These are phyloP conservation scores for Aspergillus proliferans DNA, from an alignment of 2,329 filamentous ascomycete genomes.

Conservation along the genomic window DNA sequence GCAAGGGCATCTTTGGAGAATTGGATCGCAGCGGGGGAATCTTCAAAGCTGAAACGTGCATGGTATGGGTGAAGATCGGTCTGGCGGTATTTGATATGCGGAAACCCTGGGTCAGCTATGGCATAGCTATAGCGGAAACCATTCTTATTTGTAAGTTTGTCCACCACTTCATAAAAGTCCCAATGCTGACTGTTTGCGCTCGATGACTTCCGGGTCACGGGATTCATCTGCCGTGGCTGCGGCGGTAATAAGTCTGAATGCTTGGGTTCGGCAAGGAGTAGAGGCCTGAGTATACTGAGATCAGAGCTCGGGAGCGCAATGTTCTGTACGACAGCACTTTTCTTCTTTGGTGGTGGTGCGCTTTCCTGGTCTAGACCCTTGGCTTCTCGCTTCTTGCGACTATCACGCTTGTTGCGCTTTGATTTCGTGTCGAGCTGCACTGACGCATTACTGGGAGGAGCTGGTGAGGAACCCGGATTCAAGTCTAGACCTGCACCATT, in stretches of 20 bases:
- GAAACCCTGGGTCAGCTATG: conserved; percentile 81
- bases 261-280: conserved; percentile 35
- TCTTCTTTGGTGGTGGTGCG: conserved; percentile 34
- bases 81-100: conserved; percentile 83
- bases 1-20: conserved; percentile 70
- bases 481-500: conserved; percentile 23
- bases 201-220: conserved; percentile 30
- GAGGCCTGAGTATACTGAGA: conserved; percentile 35
- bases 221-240: conserved; percentile 36
- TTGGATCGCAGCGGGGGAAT: conserved; percentile 77
- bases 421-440: conserved; percentile 26
- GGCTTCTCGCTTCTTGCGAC: conserved; percentile 39
- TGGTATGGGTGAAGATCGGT: conserved; percentile 80
- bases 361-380: conserved; percentile 35
- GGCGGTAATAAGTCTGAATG: conserved; percentile 33
- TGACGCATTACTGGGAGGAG: conserved; percentile 23
- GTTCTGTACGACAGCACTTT: conserved; percentile 21
- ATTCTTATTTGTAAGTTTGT: conserved; percentile 57
- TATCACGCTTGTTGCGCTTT: conserved; percentile 39
- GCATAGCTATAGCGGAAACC: conserved; percentile 85
- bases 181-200: conserved; percentile 29
- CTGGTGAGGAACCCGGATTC: conserved; percentile 29
- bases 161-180: conserved; percentile 39
- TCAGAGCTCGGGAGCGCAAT: conserved; percentile 32
- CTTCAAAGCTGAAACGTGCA: conserved; percentile 85